phyloP scores from a whole-genome alignment of 169 alveolate genomes.

The Plasmodium billcollinsi region DNA sequence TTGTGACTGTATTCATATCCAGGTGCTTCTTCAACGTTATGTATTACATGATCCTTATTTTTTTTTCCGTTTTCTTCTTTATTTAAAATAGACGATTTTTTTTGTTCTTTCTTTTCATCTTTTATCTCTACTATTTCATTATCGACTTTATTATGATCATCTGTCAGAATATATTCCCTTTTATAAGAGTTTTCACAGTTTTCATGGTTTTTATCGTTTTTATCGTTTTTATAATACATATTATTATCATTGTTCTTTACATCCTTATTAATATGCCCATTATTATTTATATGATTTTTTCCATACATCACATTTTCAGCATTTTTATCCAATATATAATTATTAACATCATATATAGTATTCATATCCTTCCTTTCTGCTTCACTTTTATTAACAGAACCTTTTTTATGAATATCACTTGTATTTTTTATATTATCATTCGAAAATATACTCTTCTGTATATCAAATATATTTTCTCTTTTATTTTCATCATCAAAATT shows the following conservation, averaged over 20 bases:
- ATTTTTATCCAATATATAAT: too few relatives aligned
- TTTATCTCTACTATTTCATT: too few relatives aligned
- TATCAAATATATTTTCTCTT: not conserved
- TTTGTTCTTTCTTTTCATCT: too few relatives aligned
- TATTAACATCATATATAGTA: not conserved
- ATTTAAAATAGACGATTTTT: not conserved
- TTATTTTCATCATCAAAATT: not conserved
- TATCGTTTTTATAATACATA: too few relatives aligned
- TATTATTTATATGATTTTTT: too few relatives aligned
- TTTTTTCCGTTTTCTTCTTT: not conserved
- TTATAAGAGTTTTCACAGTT: not conserved
- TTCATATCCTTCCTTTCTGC: not conserved
- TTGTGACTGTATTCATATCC: conserved; percentile 61
- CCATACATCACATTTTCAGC: too few relatives aligned
- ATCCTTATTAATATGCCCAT: too few relatives aligned
- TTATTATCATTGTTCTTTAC: too few relatives aligned
- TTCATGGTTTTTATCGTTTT: too few relatives aligned
- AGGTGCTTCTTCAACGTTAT: not conserved
- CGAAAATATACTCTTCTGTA: not conserved
- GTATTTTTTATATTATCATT: not conserved
- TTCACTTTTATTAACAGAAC: not conserved
- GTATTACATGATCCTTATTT: too few relatives aligned
- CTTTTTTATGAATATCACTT: not conserved
- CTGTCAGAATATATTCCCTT: not conserved
- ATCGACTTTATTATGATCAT: not conserved